Evolutionary conservation across 805 yeast genomes (phyloP).

Genomic region (Candida yuanshanica): DNA sequence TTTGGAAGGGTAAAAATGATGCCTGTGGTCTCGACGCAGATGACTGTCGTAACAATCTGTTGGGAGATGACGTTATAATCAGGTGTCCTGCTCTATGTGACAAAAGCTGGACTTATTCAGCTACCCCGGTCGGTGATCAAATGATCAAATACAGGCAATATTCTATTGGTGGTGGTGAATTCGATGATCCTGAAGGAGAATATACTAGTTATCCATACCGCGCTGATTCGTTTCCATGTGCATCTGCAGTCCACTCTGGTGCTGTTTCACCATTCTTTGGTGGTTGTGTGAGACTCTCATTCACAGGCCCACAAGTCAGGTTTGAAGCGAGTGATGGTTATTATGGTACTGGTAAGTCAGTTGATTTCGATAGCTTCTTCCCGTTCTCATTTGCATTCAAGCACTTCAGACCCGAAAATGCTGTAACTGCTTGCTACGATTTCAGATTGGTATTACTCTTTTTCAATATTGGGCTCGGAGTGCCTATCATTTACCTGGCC

Average conservation of each 20-base stretch:
- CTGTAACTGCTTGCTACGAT: constrained; percentile 56
- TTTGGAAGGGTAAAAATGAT: constrained; percentile 75
- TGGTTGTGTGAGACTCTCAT: constrained; percentile 66
- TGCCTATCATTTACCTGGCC: constrained; percentile 51
- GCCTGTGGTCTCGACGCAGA: constrained; percentile 70
- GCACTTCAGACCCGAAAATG: constrained; percentile 25
- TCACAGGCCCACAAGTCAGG: constrained; percentile 43
- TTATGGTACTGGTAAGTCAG: constrained; percentile 43
- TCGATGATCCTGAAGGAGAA: constrained; percentile 11
- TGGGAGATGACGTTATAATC: constrained; percentile 42
- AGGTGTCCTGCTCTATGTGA: constrained; percentile 90
- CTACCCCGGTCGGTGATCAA: constrained; percentile 66
- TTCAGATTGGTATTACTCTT: constrained; percentile 53
- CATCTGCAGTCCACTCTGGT: constrained; percentile 87
- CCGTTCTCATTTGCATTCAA: constrained; percentile 68
- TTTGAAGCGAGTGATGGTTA: constrained; percentile 47
- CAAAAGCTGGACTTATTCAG: constrained; percentile 68
- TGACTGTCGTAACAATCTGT: constrained; percentile 43
- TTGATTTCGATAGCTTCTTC: constrained; percentile 65
- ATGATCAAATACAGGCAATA: constrained; percentile 65
- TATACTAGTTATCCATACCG: constrained; percentile 57
- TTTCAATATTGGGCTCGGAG: constrained; percentile 56
- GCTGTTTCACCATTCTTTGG: constrained; percentile 66
- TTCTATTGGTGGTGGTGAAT: constrained; percentile 70
- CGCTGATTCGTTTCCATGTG: constrained; percentile 86